Conservation (phyloP, 1,284 basidiomycete genomes). For the Phlebopus sp. region DNA sequence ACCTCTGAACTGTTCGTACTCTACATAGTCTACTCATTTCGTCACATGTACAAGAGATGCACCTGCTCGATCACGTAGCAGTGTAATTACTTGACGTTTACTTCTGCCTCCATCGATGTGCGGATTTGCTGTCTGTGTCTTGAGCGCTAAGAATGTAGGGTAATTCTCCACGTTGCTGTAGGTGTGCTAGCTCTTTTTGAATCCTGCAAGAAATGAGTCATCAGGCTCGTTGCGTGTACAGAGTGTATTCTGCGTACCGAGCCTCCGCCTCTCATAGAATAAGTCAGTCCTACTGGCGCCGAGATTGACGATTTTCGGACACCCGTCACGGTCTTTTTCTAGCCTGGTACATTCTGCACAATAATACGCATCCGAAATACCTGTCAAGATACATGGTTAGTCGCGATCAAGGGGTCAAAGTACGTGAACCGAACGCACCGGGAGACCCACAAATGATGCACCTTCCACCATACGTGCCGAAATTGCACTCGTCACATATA, state of each 20-base stretch:
- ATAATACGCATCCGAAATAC: constrained; percentile 97
- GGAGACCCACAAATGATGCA: constrained; percentile 97
- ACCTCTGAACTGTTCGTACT: constrained; percentile 34
- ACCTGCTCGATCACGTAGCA: constrained; percentile 6
- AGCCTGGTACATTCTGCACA: constrained; percentile 95
- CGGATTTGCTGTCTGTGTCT: not conserved
- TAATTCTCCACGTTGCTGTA: not conserved
- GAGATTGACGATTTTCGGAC: constrained; percentile 97
- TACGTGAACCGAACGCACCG: constrained; percentile 49
- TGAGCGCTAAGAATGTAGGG: too few relatives aligned
- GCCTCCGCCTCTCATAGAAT: constrained; percentile 83
- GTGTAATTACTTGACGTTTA: constrained; percentile 11
- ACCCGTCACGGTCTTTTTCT: constrained; percentile 98
- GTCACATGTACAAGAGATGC: not conserved
- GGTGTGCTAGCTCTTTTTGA: constrained; percentile 67
- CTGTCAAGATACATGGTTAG: constrained; percentile 37
- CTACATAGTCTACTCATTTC: constrained; percentile 7
- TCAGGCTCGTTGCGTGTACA: constrained; percentile 2
- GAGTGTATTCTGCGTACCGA: constrained; percentile 32
- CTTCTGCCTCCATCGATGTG: not conserved
- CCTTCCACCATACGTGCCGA: constrained; percentile 93
- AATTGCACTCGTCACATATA: constrained; percentile 99
- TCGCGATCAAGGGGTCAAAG: not conserved
- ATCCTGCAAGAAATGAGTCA: constrained; percentile 45
- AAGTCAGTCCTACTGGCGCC: constrained; percentile 87